Base-by-base conservation (phyloP, 371 early-diverging fungal genomes). In the Mortierella sp. region DNA sequence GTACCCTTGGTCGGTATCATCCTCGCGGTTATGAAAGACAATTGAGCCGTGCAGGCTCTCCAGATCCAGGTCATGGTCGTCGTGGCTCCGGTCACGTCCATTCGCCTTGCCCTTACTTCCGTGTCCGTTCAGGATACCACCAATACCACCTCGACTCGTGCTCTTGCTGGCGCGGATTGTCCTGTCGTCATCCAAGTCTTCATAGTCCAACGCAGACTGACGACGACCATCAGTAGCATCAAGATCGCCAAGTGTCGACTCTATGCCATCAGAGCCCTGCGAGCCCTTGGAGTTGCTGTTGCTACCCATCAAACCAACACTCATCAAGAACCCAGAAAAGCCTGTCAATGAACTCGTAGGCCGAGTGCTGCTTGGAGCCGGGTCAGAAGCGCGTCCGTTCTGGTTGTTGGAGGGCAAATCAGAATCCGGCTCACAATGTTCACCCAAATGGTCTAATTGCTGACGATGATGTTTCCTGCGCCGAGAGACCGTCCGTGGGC, bases 21-120 rank as follows among this genome's bases (percentile, higher is more conserved):
- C 72, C 16, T 21, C 75, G 1, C 72, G 70, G 47, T 79, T 76
- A 42, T 79, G 44, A 50, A 86, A 86, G 13, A 86, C 78, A 48
- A 86, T 86, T 24, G 87, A 82, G 3, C 87, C 87, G 65, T 86
- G 80, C 50, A 86, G 28, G 52, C 87, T 86, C 68, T 86, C 87
- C 5, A 86, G 80, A 34, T 86, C 87, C 0, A 86, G 75, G 52
- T 82, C 87, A 28, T 86, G 87, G 28, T 80, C 83, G 28, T 71
- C 45, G 24, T 77, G 21, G 26, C 24, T 72, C 28, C 31, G n/a
- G 24, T 47, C 52, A 14, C n/a, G 50, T 8, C 79, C 73, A 24
- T 52, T 45, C n/a, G n/a, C 45, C 38, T 38, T 58, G 16, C 34
- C 45, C 55, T 80, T 80, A 57, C 68, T 58, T 19, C 60, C 63